Percentiles rank a stretch among this genome's conserved stretches.
phyloP scores from a whole-genome alignment of 78 protist species.

The Neovahlkampfia damariscottae region DNA sequence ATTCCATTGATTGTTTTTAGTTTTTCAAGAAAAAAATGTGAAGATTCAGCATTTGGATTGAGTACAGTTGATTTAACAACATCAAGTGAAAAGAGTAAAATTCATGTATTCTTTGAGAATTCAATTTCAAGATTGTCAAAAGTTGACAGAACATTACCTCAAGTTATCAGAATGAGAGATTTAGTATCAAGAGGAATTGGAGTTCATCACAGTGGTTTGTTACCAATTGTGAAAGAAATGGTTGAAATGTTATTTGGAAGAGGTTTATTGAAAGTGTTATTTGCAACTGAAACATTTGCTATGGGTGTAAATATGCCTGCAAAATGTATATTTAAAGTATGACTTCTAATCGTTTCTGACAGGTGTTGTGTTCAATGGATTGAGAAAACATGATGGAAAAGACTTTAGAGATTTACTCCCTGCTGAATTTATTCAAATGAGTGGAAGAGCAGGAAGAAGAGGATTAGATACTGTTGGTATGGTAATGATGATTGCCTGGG shows the following conservation, averaged over 20 bases:
- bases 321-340: too few relatives aligned
- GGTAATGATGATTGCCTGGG: constrained; percentile 50
- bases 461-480: constrained; percentile 83
- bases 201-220: constrained; percentile 91
- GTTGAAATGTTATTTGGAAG: constrained; percentile 84
- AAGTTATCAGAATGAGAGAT: constrained; percentile 45
- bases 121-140: constrained; percentile 41
- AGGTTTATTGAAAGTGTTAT: constrained; percentile 75
- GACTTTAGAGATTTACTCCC: constrained; percentile 48
- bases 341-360: too few relatives aligned
- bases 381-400: constrained; percentile 77
- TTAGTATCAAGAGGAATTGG: constrained; percentile 77
- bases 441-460: constrained; percentile 95
- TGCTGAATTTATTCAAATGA: constrained; percentile 92
- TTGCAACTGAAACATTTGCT: constrained; percentile 99
- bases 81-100: constrained; percentile 40
- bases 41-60: constrained; percentile 41
- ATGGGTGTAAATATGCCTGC: constrained; percentile 99
- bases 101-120: constrained; percentile 39
- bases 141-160: constrained; percentile 27
- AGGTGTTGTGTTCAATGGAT: constrained; percentile 78
- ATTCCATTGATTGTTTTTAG: constrained; percentile 70
- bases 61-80: constrained; percentile 47
- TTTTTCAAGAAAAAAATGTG: constrained; percentile 64
- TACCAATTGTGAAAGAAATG: constrained; percentile 90